Evolutionary conservation across 2,329 filamentous ascomycete genomes (phyloP).

Genomic region (Sarocladium kiliense): DNA sequence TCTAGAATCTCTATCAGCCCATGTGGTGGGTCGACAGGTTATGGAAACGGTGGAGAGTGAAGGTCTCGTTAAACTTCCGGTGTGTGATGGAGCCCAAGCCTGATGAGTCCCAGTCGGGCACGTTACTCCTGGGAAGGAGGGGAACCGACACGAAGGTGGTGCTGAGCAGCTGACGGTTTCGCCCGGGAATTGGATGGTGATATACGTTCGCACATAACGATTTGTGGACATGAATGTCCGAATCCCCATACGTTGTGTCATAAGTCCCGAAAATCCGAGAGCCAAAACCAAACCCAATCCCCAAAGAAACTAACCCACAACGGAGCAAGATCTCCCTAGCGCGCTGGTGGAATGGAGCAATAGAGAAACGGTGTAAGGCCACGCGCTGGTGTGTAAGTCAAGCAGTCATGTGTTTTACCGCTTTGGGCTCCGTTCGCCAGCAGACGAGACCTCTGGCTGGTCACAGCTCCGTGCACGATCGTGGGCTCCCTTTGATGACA

Average conservation of each 20-base stretch:
- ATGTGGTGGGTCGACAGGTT: not conserved
- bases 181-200: not conserved
- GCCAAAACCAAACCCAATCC: not conserved
- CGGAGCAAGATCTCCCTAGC: constrained; percentile 7
- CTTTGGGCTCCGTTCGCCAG: not conserved
- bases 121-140: not conserved
- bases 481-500: not conserved
- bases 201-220: not conserved
- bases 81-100: not conserved
- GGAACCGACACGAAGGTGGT: not conserved
- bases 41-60: not conserved
- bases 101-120: not conserved
- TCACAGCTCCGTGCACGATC: not conserved
- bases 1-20: not conserved
- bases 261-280: not conserved
- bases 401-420: constrained; percentile 1
- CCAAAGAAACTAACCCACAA: not conserved
- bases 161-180: not conserved
- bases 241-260: not conserved
- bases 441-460: not conserved
- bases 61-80: not conserved
- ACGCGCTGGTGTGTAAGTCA: not conserved
- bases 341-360: not conserved
- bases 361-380: not conserved
- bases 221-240: not conserved